Evolutionary conservation across 176 grass and related monocot genomes (phyloP).

Genomic region (Rhynchospora pubera): DNA sequence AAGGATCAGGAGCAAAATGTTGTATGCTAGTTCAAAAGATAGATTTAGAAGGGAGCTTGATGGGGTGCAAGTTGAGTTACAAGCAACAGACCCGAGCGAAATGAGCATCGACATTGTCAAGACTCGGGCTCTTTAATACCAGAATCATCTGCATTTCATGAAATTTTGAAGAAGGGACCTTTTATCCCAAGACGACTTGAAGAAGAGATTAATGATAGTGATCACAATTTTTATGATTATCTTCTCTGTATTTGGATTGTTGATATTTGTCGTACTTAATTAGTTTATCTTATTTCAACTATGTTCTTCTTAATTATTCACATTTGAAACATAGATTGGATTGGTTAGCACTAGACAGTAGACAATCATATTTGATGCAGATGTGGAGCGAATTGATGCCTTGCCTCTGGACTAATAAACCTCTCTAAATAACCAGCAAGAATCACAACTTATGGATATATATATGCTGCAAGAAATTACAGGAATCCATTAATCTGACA

Average conservation of each 20-base stretch:
- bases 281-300: background rate
- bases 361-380: too few relatives aligned
- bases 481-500: too few relatives aligned
- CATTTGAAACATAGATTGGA: background rate
- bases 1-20: constrained; percentile 27
- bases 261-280: background rate
- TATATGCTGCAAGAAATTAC: too few relatives aligned
- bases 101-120: constrained; percentile 30
- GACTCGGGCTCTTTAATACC: background rate
- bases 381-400: too few relatives aligned
- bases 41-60: constrained; percentile 34
- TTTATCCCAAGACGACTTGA: background rate
- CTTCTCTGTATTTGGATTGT: background rate
- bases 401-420: too few relatives aligned
- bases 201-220: background rate
- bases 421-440: too few relatives aligned
- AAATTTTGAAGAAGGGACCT: background rate
- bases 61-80: constrained; percentile 26
- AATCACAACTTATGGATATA: too few relatives aligned
- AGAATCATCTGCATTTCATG: background rate
- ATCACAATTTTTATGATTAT: background rate
- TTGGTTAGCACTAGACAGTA: background rate
- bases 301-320: background rate
- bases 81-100: constrained; percentile 27
- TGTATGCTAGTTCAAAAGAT: constrained; percentile 34